Conservation (phyloP, 495 filamentous ascomycete genomes). For the Xylaria bambusicola region DNA sequence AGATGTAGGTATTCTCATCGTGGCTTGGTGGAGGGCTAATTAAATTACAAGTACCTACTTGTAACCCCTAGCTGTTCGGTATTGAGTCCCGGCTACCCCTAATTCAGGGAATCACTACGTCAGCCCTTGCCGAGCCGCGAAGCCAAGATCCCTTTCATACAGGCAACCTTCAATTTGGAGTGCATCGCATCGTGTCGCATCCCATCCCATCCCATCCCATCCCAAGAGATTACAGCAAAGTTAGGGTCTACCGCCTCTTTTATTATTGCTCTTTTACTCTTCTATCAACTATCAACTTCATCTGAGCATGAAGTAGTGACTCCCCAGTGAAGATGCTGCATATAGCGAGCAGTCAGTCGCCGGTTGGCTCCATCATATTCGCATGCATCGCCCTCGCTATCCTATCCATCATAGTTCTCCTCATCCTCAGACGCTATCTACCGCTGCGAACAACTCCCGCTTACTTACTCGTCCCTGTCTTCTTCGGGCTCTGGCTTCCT, state of each 20-base stretch:
- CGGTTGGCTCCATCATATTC: slow-evolving; percentile 71
- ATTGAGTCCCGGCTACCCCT: slow-evolving; percentile 2
- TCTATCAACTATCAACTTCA: slow-evolving; percentile 12
- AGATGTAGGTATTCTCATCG: too few species aligned
- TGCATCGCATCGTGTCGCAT: slow-evolving; percentile 3
- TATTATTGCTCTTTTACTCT: slow-evolving; percentile 18
- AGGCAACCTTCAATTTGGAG: slow-evolving; percentile 3
- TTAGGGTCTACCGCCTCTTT: too few species aligned
- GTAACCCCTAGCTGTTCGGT: too few species aligned
- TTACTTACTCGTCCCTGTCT: slow-evolving; percentile 88
- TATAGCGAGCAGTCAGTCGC: slow-evolving; percentile 39
- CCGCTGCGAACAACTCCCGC: slow-evolving; percentile 87
- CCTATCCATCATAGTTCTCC: slow-evolving; percentile 73
- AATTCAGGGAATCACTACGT: background rate
- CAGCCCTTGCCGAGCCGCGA: background rate
- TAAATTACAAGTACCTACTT: background rate
- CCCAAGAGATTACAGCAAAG: slow-evolving; percentile 2
- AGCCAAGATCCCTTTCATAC: background rate
- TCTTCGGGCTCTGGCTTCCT: slow-evolving; percentile 89
- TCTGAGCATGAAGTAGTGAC: slow-evolving; percentile 14
- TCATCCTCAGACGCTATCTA: slow-evolving; percentile 84
- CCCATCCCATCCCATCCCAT: slow-evolving; percentile 6
- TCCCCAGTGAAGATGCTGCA: slow-evolving; percentile 31
- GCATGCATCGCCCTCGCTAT: slow-evolving; percentile 66
- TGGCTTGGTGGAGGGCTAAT: too few species aligned